phyloP scores from a whole-genome alignment of 306 rosid species.

The apple (Malus domestica) region ASM211411v1 NC_041796.1:27690501-27691000 shows the following conservation, averaged over 20 bases:
- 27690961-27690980: neutral
- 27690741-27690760: neutral
- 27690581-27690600: conserved; percentile 59
- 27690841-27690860: neutral
- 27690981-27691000: neutral
- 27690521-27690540: conserved; percentile 64
- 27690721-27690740: neutral
- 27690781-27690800: neutral
- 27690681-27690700: neutral
- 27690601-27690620: conserved; percentile 1
- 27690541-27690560: conserved; percentile 74
- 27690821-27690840: neutral
- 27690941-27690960: neutral
- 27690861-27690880: neutral
- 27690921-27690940: neutral
- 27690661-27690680: neutral
- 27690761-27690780: neutral
- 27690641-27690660: neutral
- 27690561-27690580: conserved; percentile 79
- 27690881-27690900: neutral
- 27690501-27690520: conserved; percentile 96
- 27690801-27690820: neutral
- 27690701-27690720: neutral
- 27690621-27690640: conserved; percentile 6
- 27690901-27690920: neutral